Evolutionary conservation across 306 rosid genomes (phyloP).

Genomic region (Pterocarpus macrocarpus): DNA sequence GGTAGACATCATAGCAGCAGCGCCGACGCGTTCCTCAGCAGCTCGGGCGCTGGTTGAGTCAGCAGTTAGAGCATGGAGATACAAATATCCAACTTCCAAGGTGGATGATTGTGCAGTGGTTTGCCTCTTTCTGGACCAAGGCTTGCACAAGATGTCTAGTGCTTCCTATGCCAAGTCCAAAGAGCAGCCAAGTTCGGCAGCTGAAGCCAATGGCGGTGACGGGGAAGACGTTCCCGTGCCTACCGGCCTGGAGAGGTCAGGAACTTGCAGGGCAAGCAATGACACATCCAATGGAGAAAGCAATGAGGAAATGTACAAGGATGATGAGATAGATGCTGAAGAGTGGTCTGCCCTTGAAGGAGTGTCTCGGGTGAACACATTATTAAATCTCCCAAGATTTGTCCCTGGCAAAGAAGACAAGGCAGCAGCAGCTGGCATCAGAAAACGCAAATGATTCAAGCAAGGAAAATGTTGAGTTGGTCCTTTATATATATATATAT

Average conservation of each 20-base stretch:
- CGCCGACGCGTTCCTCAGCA: slow-evolving; percentile 69
- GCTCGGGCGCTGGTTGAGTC: slow-evolving; percentile 89
- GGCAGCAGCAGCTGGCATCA: slow-evolving; percentile 41
- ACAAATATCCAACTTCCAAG: slow-evolving; percentile 91
- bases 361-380: slow-evolving; percentile 95
- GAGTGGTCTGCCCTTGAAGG: slow-evolving; percentile 99
- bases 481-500: background rate
- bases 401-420: slow-evolving; percentile 78
- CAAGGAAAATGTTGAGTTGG: slow-evolving; percentile 30
- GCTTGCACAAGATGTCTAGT: slow-evolving; percentile 48
- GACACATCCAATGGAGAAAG: slow-evolving; percentile 49
- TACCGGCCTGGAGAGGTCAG: slow-evolving; percentile 56
- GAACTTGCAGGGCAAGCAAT: slow-evolving; percentile 58
- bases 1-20: slow-evolving; percentile 82
- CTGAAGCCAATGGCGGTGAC: slow-evolving; percentile 46
- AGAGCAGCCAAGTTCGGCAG: slow-evolving; percentile 52
- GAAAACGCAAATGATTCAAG: slow-evolving; percentile 54
- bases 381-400: slow-evolving; percentile 89
- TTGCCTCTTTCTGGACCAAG: slow-evolving; percentile 82
- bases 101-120: slow-evolving; percentile 97
- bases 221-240: slow-evolving; percentile 50
- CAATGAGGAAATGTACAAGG: slow-evolving; percentile 50
- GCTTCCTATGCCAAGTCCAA: slow-evolving; percentile 63
- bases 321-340: slow-evolving; percentile 64
- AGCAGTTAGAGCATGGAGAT: slow-evolving; percentile 86